Percentiles rank a stretch among this genome's conserved stretches.
These are phyloP conservation scores for Candida corydali DNA, from an alignment of 805 yeast genomes.

Conservation along the genomic window DNA sequence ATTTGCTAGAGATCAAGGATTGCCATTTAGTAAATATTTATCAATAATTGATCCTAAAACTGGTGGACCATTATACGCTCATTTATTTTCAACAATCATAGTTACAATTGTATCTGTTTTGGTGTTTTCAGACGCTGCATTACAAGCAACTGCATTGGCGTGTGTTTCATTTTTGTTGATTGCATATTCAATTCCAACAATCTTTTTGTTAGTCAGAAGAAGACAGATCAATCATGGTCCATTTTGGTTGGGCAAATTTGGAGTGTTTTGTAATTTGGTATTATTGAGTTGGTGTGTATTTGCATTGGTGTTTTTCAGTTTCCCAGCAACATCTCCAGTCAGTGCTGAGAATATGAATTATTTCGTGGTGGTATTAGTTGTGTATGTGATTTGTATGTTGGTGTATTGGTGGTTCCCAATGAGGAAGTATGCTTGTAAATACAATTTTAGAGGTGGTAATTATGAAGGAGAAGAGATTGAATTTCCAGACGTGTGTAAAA, in stretches of 20 bases:
- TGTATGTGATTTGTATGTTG: conserved; percentile 29
- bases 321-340: conserved; percentile 54
- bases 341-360: conserved; percentile 63
- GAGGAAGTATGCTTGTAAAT: conserved; percentile 33
- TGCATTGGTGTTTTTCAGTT: conserved; percentile 36
- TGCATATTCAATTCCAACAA: conserved; percentile 33
- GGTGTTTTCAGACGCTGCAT: conserved; percentile 37
- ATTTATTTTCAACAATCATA: conserved; percentile 33
- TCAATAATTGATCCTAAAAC: conserved; percentile 33
- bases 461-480: conserved; percentile 37
- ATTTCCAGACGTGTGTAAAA: conserved; percentile 40
- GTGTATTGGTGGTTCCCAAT: conserved; percentile 43
- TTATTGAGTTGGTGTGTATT: conserved; percentile 32
- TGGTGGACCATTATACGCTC: conserved; percentile 39
- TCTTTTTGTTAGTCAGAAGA: conserved; percentile 31
- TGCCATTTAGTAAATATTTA: conserved; percentile 38
- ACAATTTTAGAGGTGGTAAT: conserved; percentile 39
- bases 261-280: conserved; percentile 28
- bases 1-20: conserved; percentile 40
- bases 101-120: conserved; percentile 16
- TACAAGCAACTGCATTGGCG: conserved; percentile 31
- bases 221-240: conserved; percentile 38
- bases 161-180: conserved; percentile 37
- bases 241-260: conserved; percentile 39
- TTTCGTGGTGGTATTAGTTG: conserved; percentile 50